phyloP scores from a whole-genome alignment of 371 early-diverging fungal genomes.

The Conidiobolus incongruus region DNA sequence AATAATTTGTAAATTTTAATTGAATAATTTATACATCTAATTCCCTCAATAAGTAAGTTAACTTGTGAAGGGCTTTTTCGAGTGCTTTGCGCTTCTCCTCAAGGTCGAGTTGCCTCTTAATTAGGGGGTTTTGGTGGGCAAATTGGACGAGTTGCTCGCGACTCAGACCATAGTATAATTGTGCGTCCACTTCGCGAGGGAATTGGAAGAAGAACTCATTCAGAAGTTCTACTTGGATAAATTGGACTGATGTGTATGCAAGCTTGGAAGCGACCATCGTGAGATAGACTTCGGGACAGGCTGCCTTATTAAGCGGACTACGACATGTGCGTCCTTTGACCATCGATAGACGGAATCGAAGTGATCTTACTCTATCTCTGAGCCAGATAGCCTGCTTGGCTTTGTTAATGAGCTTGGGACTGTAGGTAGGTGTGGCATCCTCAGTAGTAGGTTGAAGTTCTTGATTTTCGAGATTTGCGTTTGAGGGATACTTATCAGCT shows the following conservation, averaged over 20 bases:
- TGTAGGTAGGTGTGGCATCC: constrained; percentile 18
- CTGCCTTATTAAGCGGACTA: constrained; percentile 45
- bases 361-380: constrained; percentile 41
- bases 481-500: constrained; percentile 22
- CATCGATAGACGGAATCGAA: constrained; percentile 59
- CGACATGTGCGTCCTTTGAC: constrained; percentile 57
- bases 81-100: constrained; percentile 63
- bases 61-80: constrained; percentile 50
- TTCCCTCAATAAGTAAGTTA: constrained; percentile 33
- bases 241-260: constrained; percentile 83
- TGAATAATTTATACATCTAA: no score
- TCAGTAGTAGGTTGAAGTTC: neutral
- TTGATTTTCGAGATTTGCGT: constrained; percentile 7
- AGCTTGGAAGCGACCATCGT: constrained; percentile 80
- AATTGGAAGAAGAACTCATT: constrained; percentile 95
- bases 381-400: constrained; percentile 58
- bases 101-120: constrained; percentile 61
- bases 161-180: constrained; percentile 42
- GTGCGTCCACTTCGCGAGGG: constrained; percentile 79
- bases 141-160: constrained; percentile 52
- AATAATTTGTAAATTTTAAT: no score
- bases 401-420: constrained; percentile 45
- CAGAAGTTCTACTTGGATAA: constrained; percentile 85
- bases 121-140: constrained; percentile 71
- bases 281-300: constrained; percentile 84